A percentile compares a stretch with the other conserved stretches of the same genome.
phyloP scores from a whole-genome alignment of 345 rosid species.

The Laguncularia racemosa region DNA sequence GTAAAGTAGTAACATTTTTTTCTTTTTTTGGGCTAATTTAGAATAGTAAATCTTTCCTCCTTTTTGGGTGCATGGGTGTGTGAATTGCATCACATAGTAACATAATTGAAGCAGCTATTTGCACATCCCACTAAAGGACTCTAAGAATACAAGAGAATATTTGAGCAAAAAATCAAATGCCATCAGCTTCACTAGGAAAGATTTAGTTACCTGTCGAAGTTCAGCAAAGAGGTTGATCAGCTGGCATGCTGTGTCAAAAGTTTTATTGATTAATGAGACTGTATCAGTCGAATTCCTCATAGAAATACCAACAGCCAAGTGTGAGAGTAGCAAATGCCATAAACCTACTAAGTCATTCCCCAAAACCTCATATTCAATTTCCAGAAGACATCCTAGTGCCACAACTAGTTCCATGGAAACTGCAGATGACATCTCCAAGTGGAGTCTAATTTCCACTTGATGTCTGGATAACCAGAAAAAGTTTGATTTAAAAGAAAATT shows the following conservation, averaged over 20 bases:
- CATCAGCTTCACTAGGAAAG: neutral
- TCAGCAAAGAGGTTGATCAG: slow-evolving; percentile 70
- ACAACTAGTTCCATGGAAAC: slow-evolving; percentile 55
- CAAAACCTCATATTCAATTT: slow-evolving; percentile 71
- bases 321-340: slow-evolving; percentile 60
- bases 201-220: slow-evolving; percentile 80
- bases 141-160: too few relatives aligned
- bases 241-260: slow-evolving; percentile 56
- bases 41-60: too few relatives aligned
- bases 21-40: too few relatives aligned
- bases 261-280: slow-evolving; percentile 30
- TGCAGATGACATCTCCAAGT: slow-evolving; percentile 27
- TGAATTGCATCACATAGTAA: neutral
- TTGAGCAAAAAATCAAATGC: too few relatives aligned
- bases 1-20: neutral
- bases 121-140: too few relatives aligned
- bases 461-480: slow-evolving; percentile 23
- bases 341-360: slow-evolving; percentile 55
- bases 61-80: too few relatives aligned
- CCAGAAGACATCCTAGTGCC: slow-evolving; percentile 53
- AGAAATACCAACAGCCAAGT: slow-evolving; percentile 35
- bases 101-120: neutral
- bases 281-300: slow-evolving; percentile 25
- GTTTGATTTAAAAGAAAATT: slow-evolving; percentile 31
- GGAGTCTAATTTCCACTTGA: slow-evolving; percentile 18